Base-by-base conservation (phyloP, 1,284 basidiomycete genomes). In the Tylopilus orsonianus region DNA sequence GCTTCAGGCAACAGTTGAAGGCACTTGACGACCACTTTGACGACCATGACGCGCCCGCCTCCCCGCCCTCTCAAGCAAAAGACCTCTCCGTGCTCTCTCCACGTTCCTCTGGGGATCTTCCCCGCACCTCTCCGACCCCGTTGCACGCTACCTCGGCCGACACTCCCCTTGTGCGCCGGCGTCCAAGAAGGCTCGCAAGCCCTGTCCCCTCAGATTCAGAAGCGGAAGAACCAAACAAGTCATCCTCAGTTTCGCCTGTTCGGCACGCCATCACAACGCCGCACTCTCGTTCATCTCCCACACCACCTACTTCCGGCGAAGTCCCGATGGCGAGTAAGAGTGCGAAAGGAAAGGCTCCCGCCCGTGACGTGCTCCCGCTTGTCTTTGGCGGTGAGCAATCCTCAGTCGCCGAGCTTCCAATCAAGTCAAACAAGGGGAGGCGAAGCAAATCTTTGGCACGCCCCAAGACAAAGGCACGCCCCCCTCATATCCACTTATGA, bases 301-400 rank as follows among this genome's bases (percentile, higher is more conserved):
- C 67, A 13, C 64, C 67, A 1, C 61, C 66, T 37, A 65, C 67
- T 44, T 69, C 64, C n/a, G 53, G 66, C 10, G 64, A 65, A n/a
- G 43, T 58, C 39, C 37, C 40, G 0, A 61, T 65, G 33, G 20
- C n/a, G 24, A 58, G 50, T n/a, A 48, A 39, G 48, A 69, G 64
- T 48, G 41, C 41, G 30, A 65, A 65, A 34, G 67, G 66, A 20
- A 65, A 68, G 14, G 60, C 53, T 3, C 48, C 64, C 4, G 56
- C 39, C 23, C 65, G 67, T 33, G 58, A 67, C 42, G 53, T 64
- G n/a, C 48, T 65, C n/a, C 63, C 63, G 0, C 62, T 65, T 39
- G 42, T 48, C 32, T 65, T 65, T 46, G 55, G 55, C 22, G 50
- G 5, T 26, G 62, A 67, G 42, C 44, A 1, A 12, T 39, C 41